Conservation (phyloP, 352 stramenopile species). For the Blastocystis sp. region DNA sequence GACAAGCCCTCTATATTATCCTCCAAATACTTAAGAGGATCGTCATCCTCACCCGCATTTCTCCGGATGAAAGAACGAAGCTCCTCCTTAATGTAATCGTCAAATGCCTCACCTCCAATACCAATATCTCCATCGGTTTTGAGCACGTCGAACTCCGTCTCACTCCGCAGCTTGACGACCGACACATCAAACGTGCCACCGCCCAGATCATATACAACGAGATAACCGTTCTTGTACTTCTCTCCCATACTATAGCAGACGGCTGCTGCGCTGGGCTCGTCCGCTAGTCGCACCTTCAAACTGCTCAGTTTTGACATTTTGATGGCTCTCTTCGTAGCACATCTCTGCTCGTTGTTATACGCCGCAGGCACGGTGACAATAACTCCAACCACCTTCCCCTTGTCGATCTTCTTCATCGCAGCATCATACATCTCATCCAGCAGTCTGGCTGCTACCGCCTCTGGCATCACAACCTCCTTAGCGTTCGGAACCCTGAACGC, state of each 20-base stretch:
- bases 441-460: background rate
- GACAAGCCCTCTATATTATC: background rate
- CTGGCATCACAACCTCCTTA: background rate
- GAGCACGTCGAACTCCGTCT: slow-evolving; percentile 74
- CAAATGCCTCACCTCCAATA: slow-evolving; percentile 82
- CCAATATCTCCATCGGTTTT: slow-evolving; percentile 83
- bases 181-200: slow-evolving; percentile 92
- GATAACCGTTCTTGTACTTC: slow-evolving; percentile 85
- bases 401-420: background rate
- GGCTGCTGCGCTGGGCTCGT: slow-evolving; percentile 91
- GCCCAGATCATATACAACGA: slow-evolving; percentile 95
- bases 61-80: background rate
- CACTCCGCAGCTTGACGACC: slow-evolving; percentile 76
- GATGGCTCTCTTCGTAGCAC: background rate
- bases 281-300: slow-evolving; percentile 72
- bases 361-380: background rate
- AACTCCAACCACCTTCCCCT: background rate
- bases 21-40: background rate
- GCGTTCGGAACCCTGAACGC: background rate
- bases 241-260: slow-evolving; percentile 96
- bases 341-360: slow-evolving; percentile 8
- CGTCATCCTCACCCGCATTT: background rate
- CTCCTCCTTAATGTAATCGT: slow-evolving; percentile 63
- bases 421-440: background rate
- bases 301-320: background rate